These are phyloP conservation scores for Avena sativa DNA, from an alignment of 176 grass and related monocot species.

Conservation along the genomic window DNA sequence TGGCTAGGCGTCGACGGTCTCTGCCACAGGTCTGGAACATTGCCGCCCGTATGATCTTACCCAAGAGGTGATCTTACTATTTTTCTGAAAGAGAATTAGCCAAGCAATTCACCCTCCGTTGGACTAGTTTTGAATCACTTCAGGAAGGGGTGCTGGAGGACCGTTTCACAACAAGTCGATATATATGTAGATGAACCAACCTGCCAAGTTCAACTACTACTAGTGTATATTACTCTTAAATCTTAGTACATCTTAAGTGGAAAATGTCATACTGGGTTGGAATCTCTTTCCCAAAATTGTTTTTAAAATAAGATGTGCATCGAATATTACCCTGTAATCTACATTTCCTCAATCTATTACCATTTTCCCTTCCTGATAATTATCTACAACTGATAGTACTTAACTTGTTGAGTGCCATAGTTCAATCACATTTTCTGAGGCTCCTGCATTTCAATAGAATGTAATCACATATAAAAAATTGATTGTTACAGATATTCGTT, in stretches of 20 bases:
- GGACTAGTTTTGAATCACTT: too few species aligned
- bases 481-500: constrained; percentile 36
- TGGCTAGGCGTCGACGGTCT: too few species aligned
- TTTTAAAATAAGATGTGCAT: neutral
- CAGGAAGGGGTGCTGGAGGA: too few species aligned
- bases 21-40: too few species aligned
- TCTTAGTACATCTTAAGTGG: neutral
- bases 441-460: neutral
- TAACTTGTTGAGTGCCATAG: neutral
- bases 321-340: neutral
- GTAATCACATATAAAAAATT: neutral
- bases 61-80: too few species aligned
- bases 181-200: neutral
- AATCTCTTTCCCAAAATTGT: neutral
- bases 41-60: too few species aligned
- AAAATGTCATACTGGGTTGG: neutral
- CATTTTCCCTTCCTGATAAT: neutral
- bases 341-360: neutral
- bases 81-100: too few species aligned
- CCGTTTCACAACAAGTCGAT: too few species aligned
- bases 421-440: neutral
- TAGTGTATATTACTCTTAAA: neutral
- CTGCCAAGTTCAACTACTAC: neutral
- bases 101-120: too few species aligned
- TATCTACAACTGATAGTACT: neutral